Conservation (phyloP, 768 basidiomycete species). For the Atractiella rhizophila region DNA sequence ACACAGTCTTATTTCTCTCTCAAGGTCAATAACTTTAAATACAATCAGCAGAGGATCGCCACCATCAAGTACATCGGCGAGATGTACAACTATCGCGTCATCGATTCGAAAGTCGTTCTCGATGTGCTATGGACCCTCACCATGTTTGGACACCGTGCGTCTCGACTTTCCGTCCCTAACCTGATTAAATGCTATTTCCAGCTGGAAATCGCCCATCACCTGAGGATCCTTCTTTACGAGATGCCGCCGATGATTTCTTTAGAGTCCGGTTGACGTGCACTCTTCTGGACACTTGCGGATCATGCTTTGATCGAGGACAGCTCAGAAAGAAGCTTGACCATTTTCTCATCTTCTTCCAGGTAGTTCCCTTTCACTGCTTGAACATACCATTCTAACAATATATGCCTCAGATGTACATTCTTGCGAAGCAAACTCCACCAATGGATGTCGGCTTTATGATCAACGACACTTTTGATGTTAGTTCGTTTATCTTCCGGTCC, state of each 20-base stretch:
- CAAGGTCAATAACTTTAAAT: conserved; percentile 70
- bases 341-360: conserved; percentile 82
- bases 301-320: conserved; percentile 86
- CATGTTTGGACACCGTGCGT: conserved; percentile 83
- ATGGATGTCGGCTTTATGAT: conserved; percentile 99
- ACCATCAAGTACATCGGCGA: conserved; percentile 89
- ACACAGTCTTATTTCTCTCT: background rate
- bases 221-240: conserved; percentile 43
- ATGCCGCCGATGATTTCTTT: conserved; percentile 92
- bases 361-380: conserved; percentile 20
- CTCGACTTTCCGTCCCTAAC: background rate
- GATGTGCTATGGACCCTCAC: conserved; percentile 83
- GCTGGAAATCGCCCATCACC: conserved; percentile 75
- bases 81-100: conserved; percentile 78
- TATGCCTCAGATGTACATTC: conserved; percentile 38
- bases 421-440: conserved; percentile 55
- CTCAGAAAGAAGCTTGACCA: conserved; percentile 81
- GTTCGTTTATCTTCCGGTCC: background rate
- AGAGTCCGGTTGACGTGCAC: conserved; percentile 73
- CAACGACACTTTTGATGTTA: conserved; percentile 57
- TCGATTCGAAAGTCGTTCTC: conserved; percentile 70
- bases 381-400: background rate
- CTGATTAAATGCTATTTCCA: conserved; percentile 19
- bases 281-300: conserved; percentile 78
- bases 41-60: conserved; percentile 76